Base-by-base conservation (phyloP, 495 filamentous ascomycete genomes). In the Aspergillus asperescens region DNA sequence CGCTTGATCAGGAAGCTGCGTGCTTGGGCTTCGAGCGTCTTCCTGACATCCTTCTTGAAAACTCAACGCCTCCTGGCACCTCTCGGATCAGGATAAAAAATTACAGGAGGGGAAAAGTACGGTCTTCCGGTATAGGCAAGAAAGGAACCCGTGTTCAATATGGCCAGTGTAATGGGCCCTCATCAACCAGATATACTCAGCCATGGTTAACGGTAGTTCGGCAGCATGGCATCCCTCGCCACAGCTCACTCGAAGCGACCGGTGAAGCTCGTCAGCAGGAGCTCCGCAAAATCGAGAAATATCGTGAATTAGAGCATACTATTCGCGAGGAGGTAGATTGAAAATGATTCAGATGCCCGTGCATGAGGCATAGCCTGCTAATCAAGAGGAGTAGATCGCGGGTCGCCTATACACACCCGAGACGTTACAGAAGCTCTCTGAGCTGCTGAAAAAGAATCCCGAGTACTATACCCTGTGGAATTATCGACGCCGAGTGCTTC, bases 401-500 rank as follows among this genome's bases (percentile, higher is more conserved):
- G 71, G 73, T 49, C 69, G 73, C 56, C 71, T 85, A 59, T 88
- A 83, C 73, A 81, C 81, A 31, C 55, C 71, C 35, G 78, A 85
- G 43, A 81, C 85, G 19, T 78, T 96, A 59, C 72, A 80, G 48
- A 78, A 89, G 54, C 94, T 89, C 25, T 85, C 89, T 15, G 81
- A 84, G 48, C 80, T 99, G 46, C 77, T 99, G 45, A 81, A 77
- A 28, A 79, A 81, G 59, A 99, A 99, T 72, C 94, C 93, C 9
- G 93, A 99, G 70, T 96, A 95, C 76, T 97, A 96, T 75, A 96
- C 93, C 19, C 81, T 91, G 74, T 99, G 93, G 93, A 99, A 99
- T 76, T 82, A 87, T 71, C 88, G 93, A 55, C 86, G 93, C 49
- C 80, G 80, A 53, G 72, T 82, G 4, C 62, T 86, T n/a, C 72